phyloP scores from a whole-genome alignment of 2,329 filamentous ascomycete genomes.

The Tolypocladium paradoxum region DNA sequence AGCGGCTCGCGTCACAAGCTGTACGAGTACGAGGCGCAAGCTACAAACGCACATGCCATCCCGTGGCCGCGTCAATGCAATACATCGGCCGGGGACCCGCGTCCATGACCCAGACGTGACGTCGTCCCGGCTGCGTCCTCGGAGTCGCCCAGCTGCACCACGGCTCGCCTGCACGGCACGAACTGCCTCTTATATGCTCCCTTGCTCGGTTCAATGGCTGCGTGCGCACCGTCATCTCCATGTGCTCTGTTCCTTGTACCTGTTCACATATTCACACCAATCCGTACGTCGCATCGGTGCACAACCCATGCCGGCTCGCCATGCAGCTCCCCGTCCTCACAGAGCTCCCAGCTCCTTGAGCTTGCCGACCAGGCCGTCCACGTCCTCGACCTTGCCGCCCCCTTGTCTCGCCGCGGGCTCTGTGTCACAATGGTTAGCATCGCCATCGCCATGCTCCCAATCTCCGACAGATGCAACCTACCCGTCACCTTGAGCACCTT shows the following conservation, averaged over 20 bases:
- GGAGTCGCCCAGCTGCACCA: neutral
- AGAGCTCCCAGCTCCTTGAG: slow-evolving; percentile 92
- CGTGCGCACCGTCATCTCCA: neutral
- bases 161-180: neutral
- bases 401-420: slow-evolving; percentile 84
- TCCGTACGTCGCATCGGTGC: neutral
- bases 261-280: no score
- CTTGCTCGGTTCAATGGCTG: neutral
- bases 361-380: slow-evolving; percentile 86
- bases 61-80: neutral
- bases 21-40: no score
- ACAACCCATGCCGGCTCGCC: neutral
- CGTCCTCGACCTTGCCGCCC: slow-evolving; percentile 94
- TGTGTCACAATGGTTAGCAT: slow-evolving; percentile 18
- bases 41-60: neutral
- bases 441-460: neutral
- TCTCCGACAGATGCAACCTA: slow-evolving; percentile 30
- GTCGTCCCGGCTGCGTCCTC: no score
- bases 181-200: neutral
- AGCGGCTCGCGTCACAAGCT: no score
- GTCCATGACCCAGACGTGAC: no score
- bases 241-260: no score
- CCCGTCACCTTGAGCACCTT: slow-evolving; percentile 84
- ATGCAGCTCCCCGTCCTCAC: slow-evolving; percentile 28
- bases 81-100: no score